Conservation (phyloP, 2,329 filamentous ascomycete species). For the Fusarium nisikadoi region DNA sequence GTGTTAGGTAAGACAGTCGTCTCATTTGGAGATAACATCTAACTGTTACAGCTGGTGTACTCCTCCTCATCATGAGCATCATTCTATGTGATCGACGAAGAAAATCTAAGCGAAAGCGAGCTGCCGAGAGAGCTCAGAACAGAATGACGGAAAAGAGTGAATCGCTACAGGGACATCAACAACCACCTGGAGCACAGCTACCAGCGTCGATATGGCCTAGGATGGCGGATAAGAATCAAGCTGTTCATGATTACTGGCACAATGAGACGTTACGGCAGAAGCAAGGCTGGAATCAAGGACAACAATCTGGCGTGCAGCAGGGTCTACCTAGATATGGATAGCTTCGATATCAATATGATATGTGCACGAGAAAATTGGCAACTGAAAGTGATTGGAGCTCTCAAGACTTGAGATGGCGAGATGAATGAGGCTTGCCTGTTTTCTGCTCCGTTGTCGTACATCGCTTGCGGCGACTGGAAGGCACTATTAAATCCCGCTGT, state of each 20-base stretch:
- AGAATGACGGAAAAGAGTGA: conserved; percentile 13
- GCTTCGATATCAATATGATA: neutral
- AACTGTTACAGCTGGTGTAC: conserved; percentile 2
- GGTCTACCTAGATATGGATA: conserved; percentile 24
- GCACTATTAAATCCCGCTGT: neutral
- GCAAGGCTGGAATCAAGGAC: conserved; percentile 17
- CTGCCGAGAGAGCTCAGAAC: neutral
- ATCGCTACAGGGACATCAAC: neutral
- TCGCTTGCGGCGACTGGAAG: neutral
- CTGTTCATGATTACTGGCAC: conserved; percentile 35
- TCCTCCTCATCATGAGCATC: conserved; percentile 23
- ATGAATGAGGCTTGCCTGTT: neutral
- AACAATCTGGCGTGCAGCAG: conserved; percentile 2
- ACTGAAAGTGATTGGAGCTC: rapidly evolving
- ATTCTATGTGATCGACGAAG: conserved; percentile 31
- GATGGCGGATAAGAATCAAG: conserved; percentile 27
- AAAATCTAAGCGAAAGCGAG: conserved; percentile 24
- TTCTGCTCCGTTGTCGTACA: neutral
- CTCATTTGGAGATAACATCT: rapidly evolving
- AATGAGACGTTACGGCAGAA: conserved; percentile 11
- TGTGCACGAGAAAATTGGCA: neutral
- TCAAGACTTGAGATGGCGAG: neutral
- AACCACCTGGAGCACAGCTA: neutral
- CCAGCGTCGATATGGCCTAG: conserved; percentile 23
- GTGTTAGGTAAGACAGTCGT: conserved; percentile 9